Evolutionary conservation across 1,139 yeast genomes (phyloP), one percentile per base, ranked within the genome.

Genomic region (Suhomyces maxii): DNA sequence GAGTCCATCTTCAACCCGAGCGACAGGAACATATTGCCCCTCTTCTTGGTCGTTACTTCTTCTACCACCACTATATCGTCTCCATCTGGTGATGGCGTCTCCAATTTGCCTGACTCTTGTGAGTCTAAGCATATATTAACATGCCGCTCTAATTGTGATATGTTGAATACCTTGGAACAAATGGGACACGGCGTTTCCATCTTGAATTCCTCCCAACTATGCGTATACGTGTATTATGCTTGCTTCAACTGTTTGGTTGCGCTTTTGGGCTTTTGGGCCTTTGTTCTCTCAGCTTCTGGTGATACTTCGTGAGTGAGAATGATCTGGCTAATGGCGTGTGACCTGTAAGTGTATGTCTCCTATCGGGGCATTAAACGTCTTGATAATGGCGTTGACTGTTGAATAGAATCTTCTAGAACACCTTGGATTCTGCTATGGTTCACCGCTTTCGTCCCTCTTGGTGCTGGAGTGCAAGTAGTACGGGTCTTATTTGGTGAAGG

Each of bases 61-160:
- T 33, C 39, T 11, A 42, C 44, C 10, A 39, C 38, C n/a, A 34
- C 45, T 8, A 32, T 48, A 4, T 39, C 47, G 10, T 46, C 51
- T 33, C 46, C 38, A 23, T 14, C 23, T 12, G 36, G 33, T 18
- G 40, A 36, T 6, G 38, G 33, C 2, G 42, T 34, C 9, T 45
- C 31, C 9, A 37, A 11, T 2, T 13, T 10, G 9, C 38, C 39
- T 18, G 44, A 41, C 36, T 56, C 64, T 30, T 53, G 61, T 5
- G 57, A 55, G 42, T 71, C 76, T 44, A 71, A 58, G 46, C 76
- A 71, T 11, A 56, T 48, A 46, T 74, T 74, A 9, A 73, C 79
- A 48, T 74, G 79, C n/a, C 68, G 56, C 49, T 72, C 77, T 10
- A 74, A 59, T 11, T 61, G 56, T 3, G 46, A 48, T 9, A 48